These are phyloP conservation scores for Aspergillus baeticus DNA, from an alignment of 495 filamentous ascomycete genomes.

Conservation along the genomic window DNA sequence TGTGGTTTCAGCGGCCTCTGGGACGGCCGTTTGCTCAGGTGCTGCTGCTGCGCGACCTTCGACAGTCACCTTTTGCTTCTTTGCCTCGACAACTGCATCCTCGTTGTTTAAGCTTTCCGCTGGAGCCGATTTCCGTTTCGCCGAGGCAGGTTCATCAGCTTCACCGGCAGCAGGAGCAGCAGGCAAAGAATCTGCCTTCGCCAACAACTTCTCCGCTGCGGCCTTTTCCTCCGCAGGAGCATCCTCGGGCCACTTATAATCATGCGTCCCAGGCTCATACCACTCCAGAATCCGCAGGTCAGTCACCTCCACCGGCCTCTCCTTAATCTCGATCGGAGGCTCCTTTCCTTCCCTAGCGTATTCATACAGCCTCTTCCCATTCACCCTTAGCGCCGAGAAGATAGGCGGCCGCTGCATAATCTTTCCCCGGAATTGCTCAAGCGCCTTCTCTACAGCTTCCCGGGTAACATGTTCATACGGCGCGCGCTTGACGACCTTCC, in stretches of 20 bases:
- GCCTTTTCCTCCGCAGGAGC: conserved; percentile 68
- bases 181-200: conserved; percentile 33
- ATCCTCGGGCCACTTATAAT: conserved; percentile 70
- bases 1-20: conserved; percentile 20
- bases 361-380: conserved; percentile 92
- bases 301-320: conserved; percentile 71
- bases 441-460: conserved; percentile 71
- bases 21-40: conserved; percentile 4
- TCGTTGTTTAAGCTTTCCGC: conserved; percentile 25
- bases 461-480: conserved; percentile 76
- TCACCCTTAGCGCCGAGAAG: conserved; percentile 84
- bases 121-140: conserved; percentile 35
- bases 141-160: conserved; percentile 13
- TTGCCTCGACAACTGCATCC: conserved; percentile 13
- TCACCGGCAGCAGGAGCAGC: conserved; percentile 18
- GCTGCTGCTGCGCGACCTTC: conserved; percentile 17
- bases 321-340: conserved; percentile 78
- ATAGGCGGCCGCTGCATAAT: conserved; percentile 91
- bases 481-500: conserved; percentile 73
- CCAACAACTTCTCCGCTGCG: conserved; percentile 67
- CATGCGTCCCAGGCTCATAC: conserved; percentile 79
- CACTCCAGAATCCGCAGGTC: conserved; percentile 82
- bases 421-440: conserved; percentile 76
- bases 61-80: conserved; percentile 37
- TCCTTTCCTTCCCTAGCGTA: conserved; percentile 88